These are phyloP conservation scores for Friedmanniomyces simplex DNA, from an alignment of 495 filamentous ascomycete species.

Conservation along the genomic window DNA sequence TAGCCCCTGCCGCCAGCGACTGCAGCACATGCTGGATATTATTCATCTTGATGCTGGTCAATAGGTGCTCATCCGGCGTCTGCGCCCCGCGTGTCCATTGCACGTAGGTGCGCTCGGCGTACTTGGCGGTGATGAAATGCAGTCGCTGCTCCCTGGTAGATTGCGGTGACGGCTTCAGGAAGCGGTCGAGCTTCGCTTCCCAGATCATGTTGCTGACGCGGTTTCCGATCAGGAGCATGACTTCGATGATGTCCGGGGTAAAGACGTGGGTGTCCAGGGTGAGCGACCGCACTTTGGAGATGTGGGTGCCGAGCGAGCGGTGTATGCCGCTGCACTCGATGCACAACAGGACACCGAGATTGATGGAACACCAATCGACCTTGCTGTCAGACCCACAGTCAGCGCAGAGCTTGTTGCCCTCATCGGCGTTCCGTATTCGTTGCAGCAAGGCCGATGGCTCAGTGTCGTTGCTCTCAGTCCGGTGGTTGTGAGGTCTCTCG, in stretches of 20 bases:
- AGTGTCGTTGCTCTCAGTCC: constrained; percentile 61
- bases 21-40: constrained; percentile 87
- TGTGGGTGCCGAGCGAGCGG: constrained; percentile 90
- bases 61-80: constrained; percentile 77
- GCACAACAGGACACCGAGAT: constrained; percentile 89
- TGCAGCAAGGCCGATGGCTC: constrained; percentile 74
- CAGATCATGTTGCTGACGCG: constrained; percentile 92
- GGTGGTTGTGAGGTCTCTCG: constrained; percentile 64
- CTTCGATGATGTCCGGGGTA: constrained; percentile 88
- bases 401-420: constrained; percentile 89
- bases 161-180: constrained; percentile 56
- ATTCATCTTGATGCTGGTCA: constrained; percentile 91
- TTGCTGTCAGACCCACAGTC: constrained; percentile 87
- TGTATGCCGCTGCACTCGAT: constrained; percentile 99
- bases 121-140: constrained; percentile 90
- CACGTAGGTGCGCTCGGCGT: constrained; percentile 74
- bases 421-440: constrained; percentile 76
- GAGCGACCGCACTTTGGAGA: constrained; percentile 92
- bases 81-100: constrained; percentile 64
- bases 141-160: constrained; percentile 82
- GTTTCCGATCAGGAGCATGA: constrained; percentile 89
- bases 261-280: constrained; percentile 93
- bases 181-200: constrained; percentile 72
- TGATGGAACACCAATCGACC: constrained; percentile 98
- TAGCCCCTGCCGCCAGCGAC: constrained; percentile 76